Conservation (phyloP, 2,329 filamentous ascomycete species). For the Sporothrix inflata region DNA sequence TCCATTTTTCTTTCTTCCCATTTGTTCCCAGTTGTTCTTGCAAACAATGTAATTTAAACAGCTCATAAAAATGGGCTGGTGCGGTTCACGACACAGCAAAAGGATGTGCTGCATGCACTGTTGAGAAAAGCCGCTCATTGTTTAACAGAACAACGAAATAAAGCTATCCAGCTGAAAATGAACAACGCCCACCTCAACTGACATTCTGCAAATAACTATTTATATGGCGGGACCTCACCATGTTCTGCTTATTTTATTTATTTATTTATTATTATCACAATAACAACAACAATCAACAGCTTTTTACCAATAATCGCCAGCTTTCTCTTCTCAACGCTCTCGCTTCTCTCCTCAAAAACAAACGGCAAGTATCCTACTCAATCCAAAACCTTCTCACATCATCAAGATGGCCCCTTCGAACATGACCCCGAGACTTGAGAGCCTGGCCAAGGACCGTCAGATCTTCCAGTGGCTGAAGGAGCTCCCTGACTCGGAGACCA, state of each 20-base stretch:
- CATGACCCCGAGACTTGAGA: neutral
- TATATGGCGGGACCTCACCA: neutral
- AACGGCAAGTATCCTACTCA: neutral
- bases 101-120: neutral
- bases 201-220: neutral
- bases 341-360: too few relatives aligned
- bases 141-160: neutral
- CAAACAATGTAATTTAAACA: neutral
- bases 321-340: neutral
- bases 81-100: neutral
- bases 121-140: neutral
- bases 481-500: neutral
- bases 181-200: neutral
- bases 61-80: neutral
- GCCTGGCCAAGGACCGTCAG: neutral
- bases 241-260: neutral
- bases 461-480: constrained; percentile 4
- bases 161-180: neutral
- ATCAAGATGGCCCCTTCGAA: neutral
- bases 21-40: neutral
- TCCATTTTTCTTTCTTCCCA: neutral
- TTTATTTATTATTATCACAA: neutral
- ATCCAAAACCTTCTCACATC: neutral
- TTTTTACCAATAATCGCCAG: neutral
- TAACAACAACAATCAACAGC: neutral